Percentiles rank a stretch among this genome's conserved stretches.
These are phyloP conservation scores for Leishmania amazonensis DNA, from an alignment of 208 protist genomes.

Conservation along the genomic window DNA sequence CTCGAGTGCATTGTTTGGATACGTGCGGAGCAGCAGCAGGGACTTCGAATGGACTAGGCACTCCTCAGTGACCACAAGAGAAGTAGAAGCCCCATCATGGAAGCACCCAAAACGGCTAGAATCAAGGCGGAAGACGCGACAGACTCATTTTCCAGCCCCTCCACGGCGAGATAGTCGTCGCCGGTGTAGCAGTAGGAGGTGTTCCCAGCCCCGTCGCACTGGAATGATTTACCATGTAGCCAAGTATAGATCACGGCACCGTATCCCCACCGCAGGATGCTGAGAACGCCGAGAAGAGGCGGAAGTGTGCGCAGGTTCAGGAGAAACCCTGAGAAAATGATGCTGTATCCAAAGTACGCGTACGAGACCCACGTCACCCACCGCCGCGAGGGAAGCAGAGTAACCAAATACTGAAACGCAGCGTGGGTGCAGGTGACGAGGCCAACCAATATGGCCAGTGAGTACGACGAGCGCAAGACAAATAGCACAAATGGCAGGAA, in stretches of 20 bases:
- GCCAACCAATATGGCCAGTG: conserved; percentile 43
- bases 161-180: conserved; percentile 46
- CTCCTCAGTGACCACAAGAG: conserved; percentile 3
- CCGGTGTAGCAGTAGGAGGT: conserved; percentile 74
- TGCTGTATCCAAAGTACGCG: conserved; percentile 46
- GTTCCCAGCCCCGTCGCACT: conserved; percentile 59
- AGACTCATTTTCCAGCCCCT: conserved; percentile 55
- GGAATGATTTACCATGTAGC: conserved; percentile 41
- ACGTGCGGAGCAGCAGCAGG: not conserved
- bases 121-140: conserved; percentile 17
- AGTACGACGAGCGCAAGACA: conserved; percentile 39
- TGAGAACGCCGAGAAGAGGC: conserved; percentile 32
- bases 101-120: conserved; percentile 12
- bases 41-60: not conserved
- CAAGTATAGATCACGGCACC: conserved; percentile 54
- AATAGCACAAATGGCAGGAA: conserved; percentile 52
- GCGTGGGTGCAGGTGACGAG: conserved; percentile 51
- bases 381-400: conserved; percentile 33
- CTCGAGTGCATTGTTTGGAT: not conserved
- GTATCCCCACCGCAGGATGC: conserved; percentile 66
- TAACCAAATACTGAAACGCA: conserved; percentile 42
- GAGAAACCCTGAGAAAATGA: conserved; percentile 67
- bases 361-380: conserved; percentile 28
- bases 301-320: conserved; percentile 61
- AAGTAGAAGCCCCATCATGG: conserved; percentile 12